Percentiles rank a stretch among this genome's conserved stretches.
These are phyloP conservation scores for Firmiana major DNA, from an alignment of 345 rosid species.

Conservation along the genomic window DNA sequence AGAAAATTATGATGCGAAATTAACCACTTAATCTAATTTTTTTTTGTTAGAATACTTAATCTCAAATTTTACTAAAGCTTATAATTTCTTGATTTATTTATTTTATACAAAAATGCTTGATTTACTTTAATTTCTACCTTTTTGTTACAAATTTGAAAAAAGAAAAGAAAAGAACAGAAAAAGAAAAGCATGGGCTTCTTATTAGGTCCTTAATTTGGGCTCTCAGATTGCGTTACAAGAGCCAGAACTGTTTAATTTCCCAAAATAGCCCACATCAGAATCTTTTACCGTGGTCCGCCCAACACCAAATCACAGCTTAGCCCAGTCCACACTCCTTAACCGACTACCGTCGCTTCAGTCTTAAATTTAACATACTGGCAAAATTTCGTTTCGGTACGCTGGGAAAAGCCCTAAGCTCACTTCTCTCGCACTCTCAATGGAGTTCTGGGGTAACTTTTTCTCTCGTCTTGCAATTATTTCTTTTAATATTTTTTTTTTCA, in stretches of 20 bases:
- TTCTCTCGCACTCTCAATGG: constrained; percentile 28
- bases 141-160: too few species aligned
- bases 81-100: too few species aligned
- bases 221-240: not conserved
- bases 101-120: too few species aligned
- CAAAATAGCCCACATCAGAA: not conserved
- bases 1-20: too few species aligned
- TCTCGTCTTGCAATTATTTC: not conserved
- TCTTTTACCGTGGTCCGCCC: not conserved
- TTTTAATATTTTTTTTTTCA: not conserved
- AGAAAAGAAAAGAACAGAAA: too few species aligned
- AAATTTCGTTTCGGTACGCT: not conserved
- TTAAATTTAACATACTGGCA: not conserved
- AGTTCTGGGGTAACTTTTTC: constrained; percentile 51
- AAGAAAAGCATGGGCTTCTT: not conserved
- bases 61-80: too few species aligned
- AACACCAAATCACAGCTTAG: not conserved
- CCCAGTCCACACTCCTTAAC: not conserved
- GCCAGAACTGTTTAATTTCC: not conserved
- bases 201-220: not conserved
- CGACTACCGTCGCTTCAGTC: not conserved
- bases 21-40: too few species aligned
- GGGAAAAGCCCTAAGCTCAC: not conserved
- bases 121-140: too few species aligned
- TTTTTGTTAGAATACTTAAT: too few species aligned